phyloP scores from a whole-genome alignment of 2,329 filamentous ascomycete species.

The Pseudopithomyces maydicus region DNA sequence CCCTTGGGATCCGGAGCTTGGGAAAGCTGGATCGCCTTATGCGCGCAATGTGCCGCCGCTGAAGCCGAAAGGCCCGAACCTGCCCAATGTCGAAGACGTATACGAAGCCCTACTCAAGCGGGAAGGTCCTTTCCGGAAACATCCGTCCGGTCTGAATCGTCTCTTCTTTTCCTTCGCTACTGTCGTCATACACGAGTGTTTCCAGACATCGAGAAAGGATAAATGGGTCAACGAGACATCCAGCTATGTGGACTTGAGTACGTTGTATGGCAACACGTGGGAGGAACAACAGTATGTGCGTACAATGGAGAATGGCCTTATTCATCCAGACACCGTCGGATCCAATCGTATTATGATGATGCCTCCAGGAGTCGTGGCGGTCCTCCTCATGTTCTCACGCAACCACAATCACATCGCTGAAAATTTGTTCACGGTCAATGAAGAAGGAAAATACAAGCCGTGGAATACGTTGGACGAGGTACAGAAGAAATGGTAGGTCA shows the following conservation, averaged over 20 bases:
- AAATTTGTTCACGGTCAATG: slow-evolving; percentile 78
- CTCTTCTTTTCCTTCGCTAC: slow-evolving; percentile 74
- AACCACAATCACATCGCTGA: slow-evolving; percentile 84
- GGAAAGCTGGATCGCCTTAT: slow-evolving; percentile 62
- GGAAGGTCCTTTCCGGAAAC: slow-evolving; percentile 61
- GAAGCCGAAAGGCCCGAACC: slow-evolving; percentile 51
- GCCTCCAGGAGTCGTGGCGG: slow-evolving; percentile 69
- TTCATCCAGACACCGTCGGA: slow-evolving; percentile 70
- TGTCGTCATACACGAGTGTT: slow-evolving; percentile 64
- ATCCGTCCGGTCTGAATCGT: slow-evolving; percentile 72
- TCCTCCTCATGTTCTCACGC: slow-evolving; percentile 68
- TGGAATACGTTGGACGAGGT: slow-evolving; percentile 53
- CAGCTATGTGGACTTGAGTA: slow-evolving; percentile 72
- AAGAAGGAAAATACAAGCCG: slow-evolving; percentile 74
- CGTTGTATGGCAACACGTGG: slow-evolving; percentile 72
- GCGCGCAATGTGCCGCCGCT: slow-evolving; percentile 59
- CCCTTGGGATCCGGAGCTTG: slow-evolving; percentile 57
- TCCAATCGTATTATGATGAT: slow-evolving; percentile 66
- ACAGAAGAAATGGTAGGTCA: slow-evolving; percentile 19
- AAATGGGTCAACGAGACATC: slow-evolving; percentile 67
- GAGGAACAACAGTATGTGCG: slow-evolving; percentile 56
- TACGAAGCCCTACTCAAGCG: slow-evolving; percentile 68
- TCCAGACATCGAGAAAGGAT: slow-evolving; percentile 65
- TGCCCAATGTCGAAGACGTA: slow-evolving; percentile 64
- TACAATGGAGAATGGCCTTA: slow-evolving; percentile 62